phyloP scores from a whole-genome alignment of 495 filamentous ascomycete genomes.

The Schizothecium vesticola region DNA sequence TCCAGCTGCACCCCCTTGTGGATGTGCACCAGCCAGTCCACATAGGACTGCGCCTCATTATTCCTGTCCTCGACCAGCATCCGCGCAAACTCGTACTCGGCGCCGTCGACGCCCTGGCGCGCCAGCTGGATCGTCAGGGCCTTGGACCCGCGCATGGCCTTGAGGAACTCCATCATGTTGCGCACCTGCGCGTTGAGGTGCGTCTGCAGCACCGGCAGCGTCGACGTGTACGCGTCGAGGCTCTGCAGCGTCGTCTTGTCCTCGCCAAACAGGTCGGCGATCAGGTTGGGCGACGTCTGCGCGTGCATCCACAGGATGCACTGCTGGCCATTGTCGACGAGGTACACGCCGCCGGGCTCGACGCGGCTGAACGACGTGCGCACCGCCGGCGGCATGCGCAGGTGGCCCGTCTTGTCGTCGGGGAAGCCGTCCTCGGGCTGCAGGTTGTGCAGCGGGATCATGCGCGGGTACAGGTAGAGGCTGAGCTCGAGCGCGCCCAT shows the following conservation, averaged over 20 bases:
- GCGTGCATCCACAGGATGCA: slow-evolving; percentile 89
- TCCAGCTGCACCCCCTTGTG: slow-evolving; percentile 90
- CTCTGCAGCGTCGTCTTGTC: slow-evolving; percentile 63
- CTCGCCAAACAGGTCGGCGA: slow-evolving; percentile 85
- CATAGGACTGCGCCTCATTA: slow-evolving; percentile 95
- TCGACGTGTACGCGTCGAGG: slow-evolving; percentile 75
- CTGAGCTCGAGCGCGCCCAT: slow-evolving; percentile 83
- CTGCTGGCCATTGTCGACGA: slow-evolving; percentile 94
- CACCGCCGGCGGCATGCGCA: slow-evolving; percentile 68
- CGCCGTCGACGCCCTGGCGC: slow-evolving; percentile 87
- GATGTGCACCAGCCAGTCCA: slow-evolving; percentile 96
- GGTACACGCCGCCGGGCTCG: slow-evolving; percentile 92
- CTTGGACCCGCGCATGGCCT: slow-evolving; percentile 75
- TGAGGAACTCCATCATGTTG: slow-evolving; percentile 85
- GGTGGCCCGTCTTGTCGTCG: slow-evolving; percentile 72
- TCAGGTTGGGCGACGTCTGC: slow-evolving; percentile 67
- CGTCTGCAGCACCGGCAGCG: slow-evolving; percentile 74
- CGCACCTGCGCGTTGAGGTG: slow-evolving; percentile 93
- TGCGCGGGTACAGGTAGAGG: slow-evolving; percentile 91
- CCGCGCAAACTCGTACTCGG: slow-evolving; percentile 93
- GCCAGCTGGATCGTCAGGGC: slow-evolving; percentile 85
- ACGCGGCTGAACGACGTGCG: slow-evolving; percentile 88
- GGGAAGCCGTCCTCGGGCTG: slow-evolving; percentile 83
- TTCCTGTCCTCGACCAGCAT: slow-evolving; percentile 91
- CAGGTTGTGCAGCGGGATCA: slow-evolving; percentile 87